Conservation (phyloP, 78 protist genomes). For the Polysphondylium violaceum region DNA sequence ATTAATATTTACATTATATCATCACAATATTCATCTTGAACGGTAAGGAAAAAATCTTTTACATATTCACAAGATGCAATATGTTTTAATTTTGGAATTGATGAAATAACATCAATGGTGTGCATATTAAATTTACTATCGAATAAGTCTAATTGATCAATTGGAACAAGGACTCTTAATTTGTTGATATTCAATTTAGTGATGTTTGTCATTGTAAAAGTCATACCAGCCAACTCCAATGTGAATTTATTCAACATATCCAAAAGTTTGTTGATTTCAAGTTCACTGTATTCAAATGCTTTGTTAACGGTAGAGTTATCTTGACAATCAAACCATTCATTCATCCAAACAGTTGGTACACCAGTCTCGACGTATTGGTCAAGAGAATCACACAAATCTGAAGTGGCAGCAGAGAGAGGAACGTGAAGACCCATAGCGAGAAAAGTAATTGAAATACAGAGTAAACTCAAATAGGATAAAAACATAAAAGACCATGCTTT, state of each 20-base stretch:
- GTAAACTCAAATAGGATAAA: constrained; percentile 4
- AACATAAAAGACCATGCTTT: constrained; percentile 67
- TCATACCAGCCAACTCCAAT: not conserved
- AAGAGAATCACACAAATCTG: constrained; percentile 32
- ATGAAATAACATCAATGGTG: constrained; percentile 3
- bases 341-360: constrained; percentile 33
- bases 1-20: constrained; percentile 15
- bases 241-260: constrained; percentile 15
- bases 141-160: not conserved
- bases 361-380: not conserved
- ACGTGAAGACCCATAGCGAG: constrained; percentile 27
- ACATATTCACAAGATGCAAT: constrained; percentile 25
- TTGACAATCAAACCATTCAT: constrained; percentile 31
- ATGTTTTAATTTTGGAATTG: constrained; percentile 14
- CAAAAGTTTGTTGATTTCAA: constrained; percentile 7
- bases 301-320: not conserved
- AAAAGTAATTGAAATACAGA: constrained; percentile 1
- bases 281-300: not conserved
- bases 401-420: constrained; percentile 47
- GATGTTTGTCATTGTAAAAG: constrained; percentile 15
- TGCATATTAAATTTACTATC: constrained; percentile 5
- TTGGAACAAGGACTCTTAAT: constrained; percentile 22
- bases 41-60: constrained; percentile 5
- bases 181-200: not conserved
- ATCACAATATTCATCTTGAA: constrained; percentile 14